phyloP scores from a whole-genome alignment of 805 yeast genomes.

The Nakazawaea molendinolei region DNA sequence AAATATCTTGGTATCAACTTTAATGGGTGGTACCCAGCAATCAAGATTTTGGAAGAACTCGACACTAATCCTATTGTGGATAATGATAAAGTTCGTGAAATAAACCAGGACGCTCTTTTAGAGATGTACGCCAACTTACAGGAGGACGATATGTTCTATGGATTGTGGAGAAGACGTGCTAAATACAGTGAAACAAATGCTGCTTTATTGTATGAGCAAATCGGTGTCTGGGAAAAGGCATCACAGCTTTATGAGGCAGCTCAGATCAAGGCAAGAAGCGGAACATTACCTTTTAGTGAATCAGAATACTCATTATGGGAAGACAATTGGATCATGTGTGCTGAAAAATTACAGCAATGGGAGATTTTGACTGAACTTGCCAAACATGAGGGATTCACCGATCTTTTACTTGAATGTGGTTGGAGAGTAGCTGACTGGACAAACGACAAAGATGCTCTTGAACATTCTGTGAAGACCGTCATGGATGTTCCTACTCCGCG shows the following conservation, averaged over 20 bases:
- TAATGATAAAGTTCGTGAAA: constrained; percentile 70
- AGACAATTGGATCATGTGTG: constrained; percentile 96
- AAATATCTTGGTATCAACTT: constrained; percentile 83
- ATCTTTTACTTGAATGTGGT: constrained; percentile 92
- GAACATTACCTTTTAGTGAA: constrained; percentile 91
- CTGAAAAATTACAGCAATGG: constrained; percentile 97
- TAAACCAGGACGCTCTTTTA: constrained; percentile 82
- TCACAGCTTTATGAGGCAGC: constrained; percentile 92
- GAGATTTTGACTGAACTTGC: constrained; percentile 94
- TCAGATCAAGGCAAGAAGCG: constrained; percentile 92
- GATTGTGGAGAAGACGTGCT: constrained; percentile 95
- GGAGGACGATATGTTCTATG: constrained; percentile 96
- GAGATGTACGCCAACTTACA: constrained; percentile 84
- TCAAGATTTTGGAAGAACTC: constrained; percentile 74
- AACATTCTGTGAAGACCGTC: constrained; percentile 88
- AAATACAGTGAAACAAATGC: constrained; percentile 89
- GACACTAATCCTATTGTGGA: constrained; percentile 54
- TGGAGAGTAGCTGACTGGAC: constrained; percentile 99
- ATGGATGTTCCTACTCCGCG: constrained; percentile 99
- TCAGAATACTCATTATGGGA: constrained; percentile 96
- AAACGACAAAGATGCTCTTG: constrained; percentile 88
- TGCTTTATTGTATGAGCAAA: constrained; percentile 90
- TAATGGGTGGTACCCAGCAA: constrained; percentile 87
- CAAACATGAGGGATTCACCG: constrained; percentile 96
- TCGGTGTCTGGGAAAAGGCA: constrained; percentile 93